These are phyloP conservation scores for Gossypium raimondii DNA, from an alignment of 345 rosid genomes.

Conservation along the genomic window DNA sequence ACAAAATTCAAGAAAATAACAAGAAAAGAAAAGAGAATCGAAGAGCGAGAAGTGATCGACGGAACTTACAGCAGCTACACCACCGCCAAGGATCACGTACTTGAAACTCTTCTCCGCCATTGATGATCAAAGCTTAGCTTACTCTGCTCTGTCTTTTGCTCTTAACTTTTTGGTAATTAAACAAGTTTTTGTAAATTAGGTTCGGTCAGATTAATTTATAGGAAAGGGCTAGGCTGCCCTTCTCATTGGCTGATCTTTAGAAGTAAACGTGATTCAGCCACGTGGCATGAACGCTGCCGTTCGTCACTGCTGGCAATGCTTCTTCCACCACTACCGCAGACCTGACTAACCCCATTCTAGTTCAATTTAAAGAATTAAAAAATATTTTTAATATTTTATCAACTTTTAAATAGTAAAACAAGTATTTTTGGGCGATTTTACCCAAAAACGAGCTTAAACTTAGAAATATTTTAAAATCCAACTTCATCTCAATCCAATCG, in stretches of 20 bases:
- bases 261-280: neutral
- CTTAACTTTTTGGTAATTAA: neutral
- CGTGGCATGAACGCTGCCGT: constrained; percentile 18
- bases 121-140: constrained; percentile 16
- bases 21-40: neutral
- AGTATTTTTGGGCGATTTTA: too few relatives aligned
- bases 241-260: constrained; percentile 17
- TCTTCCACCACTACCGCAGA: neutral
- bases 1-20: neutral
- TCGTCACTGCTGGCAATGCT: constrained; percentile 3
- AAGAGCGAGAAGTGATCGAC: constrained; percentile 8
- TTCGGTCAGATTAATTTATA: neutral
- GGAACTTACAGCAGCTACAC: constrained; percentile 77
- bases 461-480: too few relatives aligned
- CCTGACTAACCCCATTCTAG: too few relatives aligned
- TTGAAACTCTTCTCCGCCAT: constrained; percentile 82
- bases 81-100: constrained; percentile 91
- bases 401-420: too few relatives aligned
- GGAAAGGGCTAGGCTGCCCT: neutral
- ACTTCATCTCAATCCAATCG: too few relatives aligned
- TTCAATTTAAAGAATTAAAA: too few relatives aligned
- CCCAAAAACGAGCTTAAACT: too few relatives aligned
- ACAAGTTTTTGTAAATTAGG: neutral
- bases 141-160: neutral
- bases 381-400: too few relatives aligned